These are phyloP conservation scores for Plectosphaerella plurivora DNA, from an alignment of 2,329 filamentous ascomycete species.

Conservation along the genomic window DNA sequence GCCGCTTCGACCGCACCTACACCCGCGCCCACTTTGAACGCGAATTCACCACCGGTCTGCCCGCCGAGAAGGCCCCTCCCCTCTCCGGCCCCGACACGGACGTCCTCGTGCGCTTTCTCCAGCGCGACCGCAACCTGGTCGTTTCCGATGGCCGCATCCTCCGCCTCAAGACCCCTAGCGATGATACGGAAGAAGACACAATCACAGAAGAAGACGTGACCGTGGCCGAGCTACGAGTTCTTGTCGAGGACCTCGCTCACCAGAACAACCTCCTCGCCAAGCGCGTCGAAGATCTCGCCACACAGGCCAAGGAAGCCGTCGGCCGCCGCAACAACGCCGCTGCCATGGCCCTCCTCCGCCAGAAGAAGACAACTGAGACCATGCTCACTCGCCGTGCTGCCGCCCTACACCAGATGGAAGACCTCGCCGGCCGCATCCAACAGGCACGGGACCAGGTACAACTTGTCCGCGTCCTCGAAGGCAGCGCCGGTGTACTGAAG, in stretches of 20 bases:
- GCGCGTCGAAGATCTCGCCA: slow-evolving; percentile 62
- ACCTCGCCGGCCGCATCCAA: slow-evolving; percentile 77
- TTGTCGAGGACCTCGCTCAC: slow-evolving; percentile 69
- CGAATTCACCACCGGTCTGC: slow-evolving; percentile 48
- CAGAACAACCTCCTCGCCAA: slow-evolving; percentile 64
- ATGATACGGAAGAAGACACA: slow-evolving; percentile 28
- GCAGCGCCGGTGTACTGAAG: slow-evolving; percentile 67
- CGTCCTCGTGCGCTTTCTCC: slow-evolving; percentile 65
- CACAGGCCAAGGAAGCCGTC: slow-evolving; percentile 66
- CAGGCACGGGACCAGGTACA: slow-evolving; percentile 82
- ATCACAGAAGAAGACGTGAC: slow-evolving; percentile 77
- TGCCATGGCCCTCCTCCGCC: slow-evolving; percentile 74
- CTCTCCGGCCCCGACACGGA: slow-evolving; percentile 55
- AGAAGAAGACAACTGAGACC: slow-evolving; percentile 76
- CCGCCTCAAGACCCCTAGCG: slow-evolving; percentile 59
- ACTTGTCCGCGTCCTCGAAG: slow-evolving; percentile 77
- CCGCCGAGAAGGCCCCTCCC: neutral
- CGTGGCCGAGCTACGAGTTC: slow-evolving; percentile 77
- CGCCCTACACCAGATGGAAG: slow-evolving; percentile 76
- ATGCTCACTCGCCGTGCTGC: slow-evolving; percentile 68
- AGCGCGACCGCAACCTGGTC: slow-evolving; percentile 58
- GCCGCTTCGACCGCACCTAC: slow-evolving; percentile 63
- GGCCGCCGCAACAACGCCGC: slow-evolving; percentile 66
- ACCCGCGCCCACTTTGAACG: slow-evolving; percentile 61
- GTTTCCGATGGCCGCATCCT: slow-evolving; percentile 64